phyloP scores from a whole-genome alignment of 139 green algal species.

The Desmodesmus armatus region DNA sequence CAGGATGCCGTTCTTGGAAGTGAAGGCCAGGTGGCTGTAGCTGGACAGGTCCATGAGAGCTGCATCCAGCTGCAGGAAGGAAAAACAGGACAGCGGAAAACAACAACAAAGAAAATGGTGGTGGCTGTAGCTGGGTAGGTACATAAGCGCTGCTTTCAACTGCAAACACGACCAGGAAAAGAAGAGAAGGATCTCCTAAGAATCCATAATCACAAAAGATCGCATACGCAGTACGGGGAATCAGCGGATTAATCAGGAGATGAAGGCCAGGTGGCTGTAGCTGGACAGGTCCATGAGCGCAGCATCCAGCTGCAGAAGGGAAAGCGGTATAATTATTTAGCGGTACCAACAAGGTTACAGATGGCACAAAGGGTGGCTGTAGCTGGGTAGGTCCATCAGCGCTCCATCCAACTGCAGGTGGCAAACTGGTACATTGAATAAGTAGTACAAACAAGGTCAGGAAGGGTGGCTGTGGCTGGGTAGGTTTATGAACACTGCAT shows the following conservation, averaged over 20 bases:
- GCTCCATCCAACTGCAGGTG: not conserved
- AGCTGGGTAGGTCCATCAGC: not conserved
- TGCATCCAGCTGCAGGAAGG: slow-evolving; percentile 33
- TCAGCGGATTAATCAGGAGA: no score
- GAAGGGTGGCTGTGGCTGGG: slow-evolving; percentile 59
- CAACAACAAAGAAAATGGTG: no score
- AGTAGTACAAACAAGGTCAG: no score
- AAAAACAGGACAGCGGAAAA: not conserved
- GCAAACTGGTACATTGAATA: no score
- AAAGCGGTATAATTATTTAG: no score
- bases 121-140: not conserved
- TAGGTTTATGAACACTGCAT: slow-evolving; percentile 14
- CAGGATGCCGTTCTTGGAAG: slow-evolving; percentile 73
- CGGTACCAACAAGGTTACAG: no score
- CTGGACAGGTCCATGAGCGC: slow-evolving; percentile 1
- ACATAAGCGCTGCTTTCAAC: not conserved
- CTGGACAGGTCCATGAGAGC: slow-evolving; percentile 2
- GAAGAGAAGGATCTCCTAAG: no score
- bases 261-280: slow-evolving; percentile 75
- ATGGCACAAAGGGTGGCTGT: no score
- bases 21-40: slow-evolving; percentile 75
- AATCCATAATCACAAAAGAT: no score
- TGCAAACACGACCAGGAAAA: no score
- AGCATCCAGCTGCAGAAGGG: slow-evolving; percentile 34
- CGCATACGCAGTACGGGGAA: no score